Evolutionary conservation across 2,329 filamentous ascomycete species (phyloP).

Genomic region (Beauveria varroae): DNA sequence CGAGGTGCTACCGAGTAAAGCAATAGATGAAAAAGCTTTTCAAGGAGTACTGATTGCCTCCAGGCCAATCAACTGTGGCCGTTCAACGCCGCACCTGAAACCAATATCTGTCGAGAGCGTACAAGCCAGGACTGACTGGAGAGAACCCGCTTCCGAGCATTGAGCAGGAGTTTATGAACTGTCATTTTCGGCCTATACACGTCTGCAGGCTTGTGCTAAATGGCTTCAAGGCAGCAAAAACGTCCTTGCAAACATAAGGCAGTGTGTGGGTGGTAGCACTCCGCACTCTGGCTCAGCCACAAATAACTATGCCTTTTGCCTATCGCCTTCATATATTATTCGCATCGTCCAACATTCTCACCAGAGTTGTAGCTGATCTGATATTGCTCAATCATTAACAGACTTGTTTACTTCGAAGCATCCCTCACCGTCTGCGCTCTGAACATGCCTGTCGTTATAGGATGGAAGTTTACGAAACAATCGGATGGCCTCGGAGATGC

Average conservation of each 20-base stretch:
- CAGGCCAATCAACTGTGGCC: neutral
- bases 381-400: neutral
- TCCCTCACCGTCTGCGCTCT: neutral
- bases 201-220: neutral
- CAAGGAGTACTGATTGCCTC: neutral
- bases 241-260: no score
- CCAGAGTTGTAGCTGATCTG: neutral
- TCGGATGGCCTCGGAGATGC: neutral
- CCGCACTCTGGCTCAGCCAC: neutral
- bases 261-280: neutral
- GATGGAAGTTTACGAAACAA: neutral
- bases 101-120: neutral
- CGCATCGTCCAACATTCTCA: neutral
- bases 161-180: neutral
- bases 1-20: neutral
- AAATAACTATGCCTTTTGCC: neutral
- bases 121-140: no score
- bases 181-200: neutral
- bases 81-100: neutral
- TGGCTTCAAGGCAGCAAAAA: no score
- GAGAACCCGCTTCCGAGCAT: no score
- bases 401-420: neutral
- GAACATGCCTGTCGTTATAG: neutral
- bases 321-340: neutral
- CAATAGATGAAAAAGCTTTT: neutral